These are phyloP conservation scores for Claviceps maximensis DNA, from an alignment of 2,329 filamentous ascomycete genomes.

Conservation along the genomic window DNA sequence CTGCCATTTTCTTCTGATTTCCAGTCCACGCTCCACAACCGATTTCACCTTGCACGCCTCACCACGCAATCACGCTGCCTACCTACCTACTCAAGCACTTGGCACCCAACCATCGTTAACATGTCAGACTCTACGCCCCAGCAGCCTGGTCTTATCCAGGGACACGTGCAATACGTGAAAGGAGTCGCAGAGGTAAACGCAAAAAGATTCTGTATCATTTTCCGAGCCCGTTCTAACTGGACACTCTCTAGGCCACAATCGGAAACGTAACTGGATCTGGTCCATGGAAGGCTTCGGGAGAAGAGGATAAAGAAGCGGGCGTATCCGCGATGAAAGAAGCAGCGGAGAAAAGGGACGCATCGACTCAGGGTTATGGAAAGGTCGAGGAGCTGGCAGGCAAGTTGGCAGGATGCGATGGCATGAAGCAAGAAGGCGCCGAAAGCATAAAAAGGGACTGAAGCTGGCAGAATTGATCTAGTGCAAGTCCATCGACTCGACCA, in stretches of 20 bases:
- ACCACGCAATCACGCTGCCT: background rate
- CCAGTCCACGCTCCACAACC: background rate
- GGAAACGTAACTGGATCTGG: slow-evolving; percentile 48
- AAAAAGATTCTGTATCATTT: background rate
- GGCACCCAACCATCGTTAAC: background rate
- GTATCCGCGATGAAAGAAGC: slow-evolving; percentile 50
- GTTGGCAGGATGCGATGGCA: slow-evolving; percentile 53
- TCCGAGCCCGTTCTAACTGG: background rate
- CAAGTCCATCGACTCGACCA: background rate
- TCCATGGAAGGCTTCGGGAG: slow-evolving; percentile 50
- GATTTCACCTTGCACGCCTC: background rate
- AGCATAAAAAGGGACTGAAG: slow-evolving; percentile 26
- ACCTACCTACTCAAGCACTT: no score
- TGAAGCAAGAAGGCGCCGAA: slow-evolving; percentile 48
- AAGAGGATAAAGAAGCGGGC: slow-evolving; percentile 49
- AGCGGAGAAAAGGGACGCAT: slow-evolving; percentile 39
- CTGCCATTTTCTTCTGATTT: background rate
- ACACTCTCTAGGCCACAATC: slow-evolving; percentile 35
- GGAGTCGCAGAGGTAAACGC: slow-evolving; percentile 49
- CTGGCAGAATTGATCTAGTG: background rate
- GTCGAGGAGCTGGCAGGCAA: slow-evolving; percentile 52
- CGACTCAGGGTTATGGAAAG: slow-evolving; percentile 42
- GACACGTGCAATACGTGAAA: slow-evolving; percentile 56
- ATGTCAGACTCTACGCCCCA: slow-evolving; percentile 10
- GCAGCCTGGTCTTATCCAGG: slow-evolving; percentile 46